A percentile compares a stretch with the other conserved stretches of the same genome.
phyloP scores from a whole-genome alignment of 768 basidiomycete genomes.

The Termitomyces bulborhizus region DNA sequence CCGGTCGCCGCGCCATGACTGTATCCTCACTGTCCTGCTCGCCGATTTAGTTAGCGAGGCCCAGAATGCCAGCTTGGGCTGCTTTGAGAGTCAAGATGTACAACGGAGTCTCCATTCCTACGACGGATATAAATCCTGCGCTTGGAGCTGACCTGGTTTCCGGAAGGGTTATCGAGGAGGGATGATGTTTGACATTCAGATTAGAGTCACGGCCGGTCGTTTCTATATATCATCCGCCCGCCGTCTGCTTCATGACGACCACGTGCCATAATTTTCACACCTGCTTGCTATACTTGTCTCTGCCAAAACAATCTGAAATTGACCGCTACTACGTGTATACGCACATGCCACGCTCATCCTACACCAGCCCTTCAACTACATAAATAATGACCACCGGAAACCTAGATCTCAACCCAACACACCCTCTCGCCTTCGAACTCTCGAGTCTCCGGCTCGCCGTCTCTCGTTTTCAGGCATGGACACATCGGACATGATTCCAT shows the following conservation, averaged over 20 bases:
- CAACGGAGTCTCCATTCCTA: too few species aligned
- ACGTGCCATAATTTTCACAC: neutral
- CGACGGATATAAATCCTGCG: too few species aligned
- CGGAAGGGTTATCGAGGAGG: too few species aligned
- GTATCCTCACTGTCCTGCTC: too few species aligned
- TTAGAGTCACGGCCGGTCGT: too few species aligned
- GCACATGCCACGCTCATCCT: neutral
- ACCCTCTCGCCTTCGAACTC: slow-evolving; percentile 42
- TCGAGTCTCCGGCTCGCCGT: slow-evolving; percentile 38
- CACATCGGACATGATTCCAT: slow-evolving; percentile 3
- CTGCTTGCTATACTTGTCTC: neutral
- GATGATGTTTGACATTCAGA: too few species aligned
- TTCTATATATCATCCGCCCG: too few species aligned
- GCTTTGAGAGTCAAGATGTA: too few species aligned
- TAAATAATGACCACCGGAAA: slow-evolving; percentile 1
- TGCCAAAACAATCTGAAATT: neutral
- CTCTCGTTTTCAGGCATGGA: slow-evolving; percentile 42
- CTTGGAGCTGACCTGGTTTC: too few species aligned
- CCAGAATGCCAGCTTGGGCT: too few species aligned
- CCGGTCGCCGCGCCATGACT: too few species aligned
- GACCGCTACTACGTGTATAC: neutral
- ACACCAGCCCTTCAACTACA: neutral
- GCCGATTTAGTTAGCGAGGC: too few species aligned
- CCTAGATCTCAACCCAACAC: slow-evolving; percentile 23
- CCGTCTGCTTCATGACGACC: neutral